Conservation (phyloP, 2,329 filamentous ascomycete species). For the Trichoderma pleuroti region DNA sequence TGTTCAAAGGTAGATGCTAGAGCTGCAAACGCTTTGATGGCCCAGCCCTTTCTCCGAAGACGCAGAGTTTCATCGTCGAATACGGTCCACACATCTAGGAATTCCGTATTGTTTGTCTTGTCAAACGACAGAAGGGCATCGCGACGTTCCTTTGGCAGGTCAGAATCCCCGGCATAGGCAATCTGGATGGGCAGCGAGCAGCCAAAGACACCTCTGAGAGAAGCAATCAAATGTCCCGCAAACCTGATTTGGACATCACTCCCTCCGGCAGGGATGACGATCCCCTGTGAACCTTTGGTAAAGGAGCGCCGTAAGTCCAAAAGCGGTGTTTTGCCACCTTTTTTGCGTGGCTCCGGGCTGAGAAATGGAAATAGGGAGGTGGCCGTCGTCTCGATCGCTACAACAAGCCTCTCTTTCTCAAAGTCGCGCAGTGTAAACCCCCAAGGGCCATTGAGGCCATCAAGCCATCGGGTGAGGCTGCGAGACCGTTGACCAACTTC, state of each 20-base stretch:
- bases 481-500: slow-evolving; percentile 31
- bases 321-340: slow-evolving; percentile 22
- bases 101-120: slow-evolving; percentile 26
- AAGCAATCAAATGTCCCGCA: slow-evolving; percentile 35
- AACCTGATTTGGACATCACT: slow-evolving; percentile 29
- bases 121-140: slow-evolving; percentile 24
- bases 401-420: background rate
- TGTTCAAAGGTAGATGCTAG: slow-evolving; percentile 36
- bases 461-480: slow-evolving; percentile 25
- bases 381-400: slow-evolving; percentile 20
- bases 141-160: slow-evolving; percentile 28
- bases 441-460: background rate
- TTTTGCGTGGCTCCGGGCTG: background rate
- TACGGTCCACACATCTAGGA: slow-evolving; percentile 33
- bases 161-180: slow-evolving; percentile 36
- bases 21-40: slow-evolving; percentile 41
- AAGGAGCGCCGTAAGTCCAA: slow-evolving; percentile 22
- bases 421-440: background rate
- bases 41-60: slow-evolving; percentile 35
- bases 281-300: slow-evolving; percentile 27
- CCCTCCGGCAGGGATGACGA: slow-evolving; percentile 36
- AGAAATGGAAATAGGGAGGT: slow-evolving; percentile 29
- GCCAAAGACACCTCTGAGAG: slow-evolving; percentile 30
- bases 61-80: slow-evolving; percentile 33
- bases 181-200: slow-evolving; percentile 35